These are phyloP conservation scores for Mycena alexandri DNA, from an alignment of 768 basidiomycete species.

Conservation along the genomic window DNA sequence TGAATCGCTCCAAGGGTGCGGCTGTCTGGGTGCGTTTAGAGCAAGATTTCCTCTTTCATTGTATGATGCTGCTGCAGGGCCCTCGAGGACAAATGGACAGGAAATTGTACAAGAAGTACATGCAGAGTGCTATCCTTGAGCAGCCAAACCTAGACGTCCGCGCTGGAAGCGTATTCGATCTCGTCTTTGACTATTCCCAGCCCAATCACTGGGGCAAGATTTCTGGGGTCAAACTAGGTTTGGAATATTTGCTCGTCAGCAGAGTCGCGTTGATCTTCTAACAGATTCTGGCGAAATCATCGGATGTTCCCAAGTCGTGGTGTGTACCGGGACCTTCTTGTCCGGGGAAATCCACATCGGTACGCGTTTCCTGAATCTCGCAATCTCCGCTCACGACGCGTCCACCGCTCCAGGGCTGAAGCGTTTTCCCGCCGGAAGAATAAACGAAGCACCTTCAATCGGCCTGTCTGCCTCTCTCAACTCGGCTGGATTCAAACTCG, in stretches of 20 bases:
- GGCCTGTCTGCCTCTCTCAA: slow-evolving; percentile 84
- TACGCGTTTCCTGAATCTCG: slow-evolving; percentile 39
- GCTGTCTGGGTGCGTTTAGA: slow-evolving; percentile 87
- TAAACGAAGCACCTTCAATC: slow-evolving; percentile 76
- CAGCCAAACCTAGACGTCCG: slow-evolving; percentile 79
- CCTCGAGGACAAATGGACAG: slow-evolving; percentile 92
- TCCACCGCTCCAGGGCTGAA: slow-evolving; percentile 63
- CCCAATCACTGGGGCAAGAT: slow-evolving; percentile 64
- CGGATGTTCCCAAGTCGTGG: slow-evolving; percentile 82
- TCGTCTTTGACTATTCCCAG: slow-evolving; percentile 70
- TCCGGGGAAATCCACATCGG: slow-evolving; percentile 94
- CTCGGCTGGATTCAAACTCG: slow-evolving; percentile 83
- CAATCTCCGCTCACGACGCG: too few relatives aligned
- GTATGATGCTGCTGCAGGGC: slow-evolving; percentile 64
- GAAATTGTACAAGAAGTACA: slow-evolving; percentile 83
- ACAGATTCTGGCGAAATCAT: slow-evolving; percentile 83
- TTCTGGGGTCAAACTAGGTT: slow-evolving; percentile 78
- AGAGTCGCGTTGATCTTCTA: not conserved
- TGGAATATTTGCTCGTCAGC: slow-evolving; percentile 5
- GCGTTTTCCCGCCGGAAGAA: slow-evolving; percentile 81
- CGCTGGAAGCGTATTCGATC: slow-evolving; percentile 83
- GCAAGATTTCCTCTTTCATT: slow-evolving; percentile 13
- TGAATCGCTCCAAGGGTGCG: slow-evolving; percentile 88
- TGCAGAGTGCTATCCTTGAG: slow-evolving; percentile 76
- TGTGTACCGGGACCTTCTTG: slow-evolving; percentile 93